Percentiles rank a stretch among this genome's conserved stretches.
Conservation (phyloP, 192 early-diverging fungal genomes). For the Coemansia brasiliensis region DNA sequence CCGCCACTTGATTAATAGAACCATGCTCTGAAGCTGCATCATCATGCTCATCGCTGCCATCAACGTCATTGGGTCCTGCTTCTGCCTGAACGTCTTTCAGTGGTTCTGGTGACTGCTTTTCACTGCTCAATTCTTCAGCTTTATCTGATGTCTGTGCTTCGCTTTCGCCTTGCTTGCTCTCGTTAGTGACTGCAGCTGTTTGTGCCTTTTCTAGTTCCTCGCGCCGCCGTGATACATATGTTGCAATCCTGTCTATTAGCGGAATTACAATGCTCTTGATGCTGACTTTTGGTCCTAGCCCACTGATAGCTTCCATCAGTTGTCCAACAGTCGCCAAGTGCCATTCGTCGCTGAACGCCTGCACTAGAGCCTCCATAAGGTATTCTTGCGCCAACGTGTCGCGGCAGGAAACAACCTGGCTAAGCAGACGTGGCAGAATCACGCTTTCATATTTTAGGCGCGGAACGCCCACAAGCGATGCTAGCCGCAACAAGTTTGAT, state of each 20-base stretch:
- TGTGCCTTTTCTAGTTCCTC: slow-evolving; percentile 58
- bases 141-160: not conserved
- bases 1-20: no score
- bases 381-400: slow-evolving; percentile 99
- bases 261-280: slow-evolving; percentile 96
- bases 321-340: slow-evolving; percentile 87
- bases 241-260: slow-evolving; percentile 90
- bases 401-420: slow-evolving; percentile 94
- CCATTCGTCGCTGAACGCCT: slow-evolving; percentile 97
- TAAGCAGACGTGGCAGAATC: slow-evolving; percentile 89
- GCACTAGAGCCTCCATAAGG: slow-evolving; percentile 98
- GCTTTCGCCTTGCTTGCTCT: not conserved
- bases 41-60: no score
- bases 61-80: not conserved
- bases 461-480: slow-evolving; percentile 87
- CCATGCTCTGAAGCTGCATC: no score
- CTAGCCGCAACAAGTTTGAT: slow-evolving; percentile 90
- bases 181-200: not conserved
- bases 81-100: not conserved
- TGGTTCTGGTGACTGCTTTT: no score
- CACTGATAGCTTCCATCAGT: slow-evolving; percentile 87
- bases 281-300: slow-evolving; percentile 90
- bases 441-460: slow-evolving; percentile 79
- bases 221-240: slow-evolving; percentile 83
- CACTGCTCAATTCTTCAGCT: not conserved